These are phyloP conservation scores for Madurella fahalii DNA, from an alignment of 2,329 filamentous ascomycete genomes.

Conservation along the genomic window DNA sequence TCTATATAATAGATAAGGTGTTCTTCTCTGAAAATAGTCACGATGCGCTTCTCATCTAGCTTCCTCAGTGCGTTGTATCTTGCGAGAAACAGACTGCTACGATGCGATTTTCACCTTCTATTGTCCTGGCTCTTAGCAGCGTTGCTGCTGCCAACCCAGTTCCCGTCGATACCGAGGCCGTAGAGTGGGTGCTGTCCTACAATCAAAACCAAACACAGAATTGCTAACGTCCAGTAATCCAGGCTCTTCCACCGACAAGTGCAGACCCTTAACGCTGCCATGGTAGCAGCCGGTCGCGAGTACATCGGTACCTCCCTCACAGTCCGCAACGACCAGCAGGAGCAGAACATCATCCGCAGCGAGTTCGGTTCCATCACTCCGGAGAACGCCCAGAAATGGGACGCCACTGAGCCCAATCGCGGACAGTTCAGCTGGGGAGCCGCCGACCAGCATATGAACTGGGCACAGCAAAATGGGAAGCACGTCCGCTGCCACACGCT, in stretches of 20 bases:
- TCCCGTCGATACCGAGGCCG: neutral
- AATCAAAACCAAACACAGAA: neutral
- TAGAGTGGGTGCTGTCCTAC: neutral
- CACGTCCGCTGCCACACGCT: constrained; percentile 52
- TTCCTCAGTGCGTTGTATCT: no score
- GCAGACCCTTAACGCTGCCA: constrained; percentile 15
- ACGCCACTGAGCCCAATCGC: constrained; percentile 51
- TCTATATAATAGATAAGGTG: no score
- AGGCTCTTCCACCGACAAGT: constrained; percentile 1
- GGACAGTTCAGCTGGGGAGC: constrained; percentile 52
- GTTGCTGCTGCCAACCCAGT: neutral
- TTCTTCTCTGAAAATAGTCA: no score
- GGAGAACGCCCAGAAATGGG: constrained; percentile 51
- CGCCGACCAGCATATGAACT: constrained; percentile 44
- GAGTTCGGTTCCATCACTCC: constrained; percentile 52
- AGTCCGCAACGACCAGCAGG: constrained; percentile 47
- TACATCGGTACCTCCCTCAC: constrained; percentile 59
- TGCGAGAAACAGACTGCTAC: no score
- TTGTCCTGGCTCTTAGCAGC: neutral
- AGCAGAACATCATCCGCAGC: constrained; percentile 42
- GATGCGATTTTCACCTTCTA: neutral
- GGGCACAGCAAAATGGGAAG: constrained; percentile 38
- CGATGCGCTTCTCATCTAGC: no score
- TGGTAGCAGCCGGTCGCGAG: constrained; percentile 26
- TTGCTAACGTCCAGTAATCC: neutral